These are phyloP conservation scores for Leucocoprinus birnbaumii DNA, from an alignment of 768 basidiomycete species.

Conservation along the genomic window DNA sequence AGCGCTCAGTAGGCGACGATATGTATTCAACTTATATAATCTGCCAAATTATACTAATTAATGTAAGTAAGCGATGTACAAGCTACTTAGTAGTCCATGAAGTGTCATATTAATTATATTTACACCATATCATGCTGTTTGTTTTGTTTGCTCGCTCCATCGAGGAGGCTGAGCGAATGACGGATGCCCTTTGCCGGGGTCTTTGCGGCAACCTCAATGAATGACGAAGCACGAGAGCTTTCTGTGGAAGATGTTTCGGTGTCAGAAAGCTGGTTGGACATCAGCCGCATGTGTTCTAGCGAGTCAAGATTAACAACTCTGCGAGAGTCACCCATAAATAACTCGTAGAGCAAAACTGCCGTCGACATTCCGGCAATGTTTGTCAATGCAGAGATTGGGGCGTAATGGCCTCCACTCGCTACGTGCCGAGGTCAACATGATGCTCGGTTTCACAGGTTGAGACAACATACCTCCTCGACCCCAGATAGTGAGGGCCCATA, in stretches of 20 bases:
- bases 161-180: not conserved
- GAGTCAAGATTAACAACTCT: conserved; percentile 7
- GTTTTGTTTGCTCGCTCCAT: not conserved
- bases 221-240: not conserved
- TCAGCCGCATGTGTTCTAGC: conserved; percentile 4
- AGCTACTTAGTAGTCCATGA: no score
- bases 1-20: no score
- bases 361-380: not conserved
- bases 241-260: not conserved
- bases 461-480: not conserved
- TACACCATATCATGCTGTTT: not conserved
- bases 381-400: conserved; percentile 1
- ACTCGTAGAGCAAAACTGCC: conserved; percentile 7
- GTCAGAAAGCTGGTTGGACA: not conserved
- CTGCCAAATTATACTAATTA: no score
- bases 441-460: no score
- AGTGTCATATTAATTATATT: no score
- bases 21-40: no score
- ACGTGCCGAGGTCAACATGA: not conserved
- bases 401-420: conserved; percentile 2
- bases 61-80: no score
- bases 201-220: not conserved
- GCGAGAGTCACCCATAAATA: conserved; percentile 3
- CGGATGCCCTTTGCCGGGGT: not conserved
- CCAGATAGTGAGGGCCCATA: conserved; percentile 7